Conservation (phyloP, 345 rosid species). For the Kernera saxatilis region DNA sequence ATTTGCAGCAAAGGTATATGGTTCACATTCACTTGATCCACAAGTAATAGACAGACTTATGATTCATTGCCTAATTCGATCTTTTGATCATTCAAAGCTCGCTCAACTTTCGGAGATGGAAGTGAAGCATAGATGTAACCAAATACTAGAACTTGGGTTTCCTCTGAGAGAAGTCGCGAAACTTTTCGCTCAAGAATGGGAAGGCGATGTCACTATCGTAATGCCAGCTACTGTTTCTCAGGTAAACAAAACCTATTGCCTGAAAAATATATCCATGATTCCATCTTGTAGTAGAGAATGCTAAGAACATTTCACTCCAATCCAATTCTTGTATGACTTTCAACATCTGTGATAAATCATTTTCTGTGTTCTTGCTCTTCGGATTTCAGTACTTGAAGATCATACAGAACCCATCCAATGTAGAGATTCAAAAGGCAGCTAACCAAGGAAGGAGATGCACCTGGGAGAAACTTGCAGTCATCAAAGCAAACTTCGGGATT, state of each 20-base stretch:
- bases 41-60: not conserved
- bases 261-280: not conserved
- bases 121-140: slow-evolving; percentile 89
- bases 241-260: slow-evolving; percentile 34
- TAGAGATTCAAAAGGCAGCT: slow-evolving; percentile 75
- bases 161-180: slow-evolving; percentile 85
- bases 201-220: slow-evolving; percentile 95
- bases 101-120: slow-evolving; percentile 91
- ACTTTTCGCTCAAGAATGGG: slow-evolving; percentile 98
- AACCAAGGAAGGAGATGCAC: slow-evolving; percentile 97
- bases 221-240: slow-evolving; percentile 95
- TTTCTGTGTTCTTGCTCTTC: not conserved
- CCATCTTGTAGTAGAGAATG: not conserved
- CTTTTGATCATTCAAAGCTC: slow-evolving; percentile 38
- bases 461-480: slow-evolving; percentile 99
- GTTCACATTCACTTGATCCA: not conserved
- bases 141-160: slow-evolving; percentile 76
- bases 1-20: slow-evolving; percentile 93
- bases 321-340: not conserved
- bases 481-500: slow-evolving; percentile 92
- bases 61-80: not conserved
- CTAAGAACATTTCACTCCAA: not conserved
- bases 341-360: not conserved
- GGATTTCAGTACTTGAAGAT: slow-evolving; percentile 67
- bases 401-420: slow-evolving; percentile 70